These are phyloP conservation scores for Lactarius quietus DNA, from an alignment of 768 basidiomycete species.

Conservation along the genomic window DNA sequence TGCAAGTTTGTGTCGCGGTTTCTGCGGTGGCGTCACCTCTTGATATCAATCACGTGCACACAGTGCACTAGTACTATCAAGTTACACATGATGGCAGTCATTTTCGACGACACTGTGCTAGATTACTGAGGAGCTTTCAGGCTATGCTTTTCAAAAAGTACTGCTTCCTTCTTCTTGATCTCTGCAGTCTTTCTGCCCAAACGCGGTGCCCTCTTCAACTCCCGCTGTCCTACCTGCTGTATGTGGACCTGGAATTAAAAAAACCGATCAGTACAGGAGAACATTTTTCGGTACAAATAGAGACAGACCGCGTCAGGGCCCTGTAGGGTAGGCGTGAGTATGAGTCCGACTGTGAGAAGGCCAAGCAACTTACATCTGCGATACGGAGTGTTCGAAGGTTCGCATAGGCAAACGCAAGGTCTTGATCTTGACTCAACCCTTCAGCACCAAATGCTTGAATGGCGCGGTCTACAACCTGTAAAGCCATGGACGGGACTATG, in stretches of 20 bases:
- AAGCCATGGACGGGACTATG: conserved; percentile 88
- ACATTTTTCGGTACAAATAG: not conserved
- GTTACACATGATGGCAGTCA: no score
- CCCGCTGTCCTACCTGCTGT: conserved; percentile 89
- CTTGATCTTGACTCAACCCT: conserved; percentile 87
- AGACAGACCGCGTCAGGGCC: conserved; percentile 72
- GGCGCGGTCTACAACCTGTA: conserved; percentile 86
- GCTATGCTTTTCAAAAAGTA: conserved; percentile 54
- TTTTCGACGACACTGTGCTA: not conserved
- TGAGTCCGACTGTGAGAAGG: not conserved
- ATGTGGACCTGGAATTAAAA: conserved; percentile 69
- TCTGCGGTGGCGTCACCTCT: not conserved
- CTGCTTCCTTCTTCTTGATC: conserved; percentile 57
- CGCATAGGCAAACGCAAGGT: conserved; percentile 75
- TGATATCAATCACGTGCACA: not conserved
- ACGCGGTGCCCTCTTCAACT: conserved; percentile 71
- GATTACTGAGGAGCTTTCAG: conserved; percentile 54
- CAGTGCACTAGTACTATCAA: not conserved
- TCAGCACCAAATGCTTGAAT: conserved; percentile 98
- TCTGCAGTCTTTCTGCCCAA: conserved; percentile 54
- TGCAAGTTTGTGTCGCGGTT: not conserved
- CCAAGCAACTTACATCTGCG: conserved; percentile 61
- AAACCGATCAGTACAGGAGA: conserved; percentile 4
- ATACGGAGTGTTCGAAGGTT: conserved; percentile 82
- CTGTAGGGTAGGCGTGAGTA: conserved; percentile 35